Base-by-base conservation (phyloP, 768 basidiomycete species). In the Ramaria rubella region DNA sequence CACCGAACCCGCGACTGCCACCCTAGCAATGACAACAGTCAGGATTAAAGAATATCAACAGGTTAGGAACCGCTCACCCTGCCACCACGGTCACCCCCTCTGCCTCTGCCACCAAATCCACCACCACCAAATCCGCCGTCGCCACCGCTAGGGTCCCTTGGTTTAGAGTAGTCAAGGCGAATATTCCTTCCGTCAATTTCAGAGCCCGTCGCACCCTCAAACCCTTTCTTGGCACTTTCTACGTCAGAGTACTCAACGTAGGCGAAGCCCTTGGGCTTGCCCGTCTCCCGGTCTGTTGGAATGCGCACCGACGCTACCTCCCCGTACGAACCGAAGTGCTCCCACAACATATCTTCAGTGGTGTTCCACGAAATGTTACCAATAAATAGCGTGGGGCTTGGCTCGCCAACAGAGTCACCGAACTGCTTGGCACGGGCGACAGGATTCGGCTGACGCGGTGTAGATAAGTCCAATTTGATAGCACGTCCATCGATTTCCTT, bases 201-300 rank as follows among this genome's bases (percentile, higher is more conserved):
- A 57, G 75, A 70, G 30, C 90, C 89, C 38, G 79, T 77, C 26
- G 81, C 76, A 4, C 79, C 81, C 63, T 79, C 82, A 59, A 83
- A 81, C 2, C 95, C 95, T 67, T 84, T 85, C 73, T 85, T 86
- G 11, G 96, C 90, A 53, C 79, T 73, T 26, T 85, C 88, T 36
- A 91, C 65, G 63, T 86, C 85, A 62, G 85, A 81, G 71, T 94
- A 96, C 71, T 97, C 93, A 66, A 99, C 89, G 72, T 98, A 98
- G 21, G 85, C 96, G 71, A 95, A 98, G 65, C 96, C 96, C 72
- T 97, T 98, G 45, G 90, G 85, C 59, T 77, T 80, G 27, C 93
- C 94, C 6, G 87, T 80, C 49, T 99, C 96, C 62, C 90, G 79
- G 70, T 98, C 94, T 36, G 94, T 96, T 29, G 94, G 93, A 49